Evolutionary conservation across 495 filamentous ascomycete genomes (phyloP), one percentile per base, ranked within the genome.

Genomic region (Polyplosphaeria fusca): DNA sequence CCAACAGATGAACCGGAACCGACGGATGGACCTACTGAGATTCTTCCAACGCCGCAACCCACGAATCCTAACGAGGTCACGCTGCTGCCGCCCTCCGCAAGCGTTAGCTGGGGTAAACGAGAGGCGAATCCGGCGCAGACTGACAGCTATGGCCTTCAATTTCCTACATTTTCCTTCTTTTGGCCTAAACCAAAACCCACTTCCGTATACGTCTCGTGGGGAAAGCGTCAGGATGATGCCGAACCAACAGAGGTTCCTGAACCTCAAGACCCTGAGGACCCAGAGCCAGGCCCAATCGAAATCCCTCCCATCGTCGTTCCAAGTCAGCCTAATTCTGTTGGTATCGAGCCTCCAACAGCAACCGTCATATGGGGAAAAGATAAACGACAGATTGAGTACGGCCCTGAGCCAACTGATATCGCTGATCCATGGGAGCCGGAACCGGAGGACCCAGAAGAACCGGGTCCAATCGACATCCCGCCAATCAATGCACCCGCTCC

Each of bases 101-200:
- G 24, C 2, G 30, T 52, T 1, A 5, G 25, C 32, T 52, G 49
- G 49, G 49, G 49, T 18, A 52, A 52, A 43, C 5, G 49, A 23
- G 44, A 28, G n/a, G 55, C 28, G 3, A 45, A 7, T 13, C 23
- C 45, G n/a, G 45, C 45, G 4, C 13, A 14, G n/a, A 7, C 46
- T 16, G 28, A 44, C 37, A 52, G 43, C 40, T 27, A 38, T 18
- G 47, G 55, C 13, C 40, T 59, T 5, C 27, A 32, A 5, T 39
- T 46, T 28, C 57, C 57, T 0, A 50, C 23, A 7, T 3, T 2
- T 1, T 50, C 35, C 23, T 4, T 58, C 35, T 43, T 13, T 1
- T 58, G 55, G 55, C 45, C 43, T 5, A 56, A 56, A 19, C 53
- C 53, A 1, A 42, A 25, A 5, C 37, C 35, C 11, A 24, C 53